phyloP scores from a whole-genome alignment of 495 filamentous ascomycete species.

The Annulohypoxylon bovei region DNA sequence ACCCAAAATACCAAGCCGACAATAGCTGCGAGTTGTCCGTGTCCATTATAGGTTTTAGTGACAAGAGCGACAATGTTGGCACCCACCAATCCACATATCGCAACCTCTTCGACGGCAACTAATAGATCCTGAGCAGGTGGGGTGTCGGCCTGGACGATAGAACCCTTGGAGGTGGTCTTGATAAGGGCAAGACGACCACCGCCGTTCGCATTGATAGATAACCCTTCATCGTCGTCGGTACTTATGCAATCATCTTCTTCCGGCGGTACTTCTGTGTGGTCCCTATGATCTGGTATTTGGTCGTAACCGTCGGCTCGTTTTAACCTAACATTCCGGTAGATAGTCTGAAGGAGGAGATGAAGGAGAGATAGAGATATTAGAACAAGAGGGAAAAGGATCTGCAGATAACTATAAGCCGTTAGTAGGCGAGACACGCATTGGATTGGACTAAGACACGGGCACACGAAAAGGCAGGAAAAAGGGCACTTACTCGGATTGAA shows the following conservation, averaged over 20 bases:
- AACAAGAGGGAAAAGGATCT: slow-evolving; percentile 81
- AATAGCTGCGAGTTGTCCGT: slow-evolving; percentile 64
- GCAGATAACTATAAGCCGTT: slow-evolving; percentile 74
- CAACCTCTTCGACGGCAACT: slow-evolving; percentile 76
- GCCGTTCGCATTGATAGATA: slow-evolving; percentile 53
- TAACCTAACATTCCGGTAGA: slow-evolving; percentile 58
- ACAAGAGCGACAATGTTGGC: slow-evolving; percentile 71
- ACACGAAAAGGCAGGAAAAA: background rate
- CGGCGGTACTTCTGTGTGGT: slow-evolving; percentile 59
- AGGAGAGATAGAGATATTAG: slow-evolving; percentile 75
- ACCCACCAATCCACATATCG: slow-evolving; percentile 74
- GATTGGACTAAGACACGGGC: background rate
- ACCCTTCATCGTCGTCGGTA: slow-evolving; percentile 71
- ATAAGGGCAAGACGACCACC: slow-evolving; percentile 66
- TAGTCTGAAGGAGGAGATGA: slow-evolving; percentile 65
- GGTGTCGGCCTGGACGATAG: slow-evolving; percentile 77
- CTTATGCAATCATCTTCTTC: slow-evolving; percentile 57
- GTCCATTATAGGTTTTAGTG: slow-evolving; percentile 45
- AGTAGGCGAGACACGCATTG: slow-evolving; percentile 10
- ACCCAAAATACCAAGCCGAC: slow-evolving; percentile 76
- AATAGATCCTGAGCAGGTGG: slow-evolving; percentile 77
- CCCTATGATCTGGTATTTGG: slow-evolving; percentile 53
- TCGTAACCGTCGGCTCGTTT: slow-evolving; percentile 62
- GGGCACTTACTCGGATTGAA: slow-evolving; percentile 81
- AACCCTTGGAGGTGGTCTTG: slow-evolving; percentile 68